These are phyloP conservation scores for Ceratocystis colombiana DNA, from an alignment of 2,329 filamentous ascomycete species.

Conservation along the genomic window DNA sequence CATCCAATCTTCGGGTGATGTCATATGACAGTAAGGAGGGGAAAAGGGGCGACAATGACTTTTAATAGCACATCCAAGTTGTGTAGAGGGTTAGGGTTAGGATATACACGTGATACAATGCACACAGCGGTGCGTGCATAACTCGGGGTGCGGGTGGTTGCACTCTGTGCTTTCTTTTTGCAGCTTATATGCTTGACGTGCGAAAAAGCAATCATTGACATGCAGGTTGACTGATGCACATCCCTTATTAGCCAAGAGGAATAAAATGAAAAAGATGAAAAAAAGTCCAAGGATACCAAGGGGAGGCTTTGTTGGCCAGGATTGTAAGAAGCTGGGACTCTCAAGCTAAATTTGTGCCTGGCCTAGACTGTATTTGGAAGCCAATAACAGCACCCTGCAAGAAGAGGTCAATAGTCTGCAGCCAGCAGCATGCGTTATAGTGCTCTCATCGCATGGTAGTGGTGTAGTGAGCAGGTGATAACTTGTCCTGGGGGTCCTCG, in stretches of 20 bases:
- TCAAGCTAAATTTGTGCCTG: not conserved
- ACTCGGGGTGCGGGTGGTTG: no score
- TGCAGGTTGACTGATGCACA: not conserved
- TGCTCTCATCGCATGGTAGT: not conserved
- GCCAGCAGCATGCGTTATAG: not conserved
- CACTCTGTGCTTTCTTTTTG: no score
- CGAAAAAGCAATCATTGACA: no score
- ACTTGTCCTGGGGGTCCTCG: not conserved
- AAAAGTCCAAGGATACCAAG: not conserved
- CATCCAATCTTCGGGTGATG: constrained; percentile 10
- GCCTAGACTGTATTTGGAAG: constrained; percentile 1
- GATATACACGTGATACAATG: no score
- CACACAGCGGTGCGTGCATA: no score
- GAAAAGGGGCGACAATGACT: not conserved
- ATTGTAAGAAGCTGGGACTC: no score
- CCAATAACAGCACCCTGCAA: not conserved
- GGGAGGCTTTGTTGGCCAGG: not conserved
- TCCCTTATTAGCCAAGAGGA: not conserved
- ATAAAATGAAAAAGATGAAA: no score
- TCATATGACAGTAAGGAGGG: not conserved
- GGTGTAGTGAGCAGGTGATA: not conserved
- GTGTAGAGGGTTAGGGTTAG: not conserved
- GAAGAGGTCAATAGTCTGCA: not conserved
- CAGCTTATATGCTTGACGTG: no score
- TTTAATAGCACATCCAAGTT: not conserved